These are phyloP conservation scores for Flueggea neowawraea DNA, from an alignment of 441 rosid species.

Conservation along the genomic window DNA sequence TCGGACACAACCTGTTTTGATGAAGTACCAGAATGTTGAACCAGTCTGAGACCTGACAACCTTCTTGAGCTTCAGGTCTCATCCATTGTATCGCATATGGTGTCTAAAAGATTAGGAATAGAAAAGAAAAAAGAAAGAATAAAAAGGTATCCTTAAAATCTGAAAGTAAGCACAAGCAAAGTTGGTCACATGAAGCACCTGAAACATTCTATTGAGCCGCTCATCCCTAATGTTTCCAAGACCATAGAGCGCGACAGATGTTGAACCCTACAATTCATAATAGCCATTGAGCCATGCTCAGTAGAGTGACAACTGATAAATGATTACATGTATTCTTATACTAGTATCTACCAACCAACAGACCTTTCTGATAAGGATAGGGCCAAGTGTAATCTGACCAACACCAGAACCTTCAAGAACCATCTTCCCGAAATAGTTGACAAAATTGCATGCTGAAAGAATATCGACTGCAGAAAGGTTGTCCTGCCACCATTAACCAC, in stretches of 20 bases:
- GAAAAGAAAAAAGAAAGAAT: slow-evolving; percentile 2
- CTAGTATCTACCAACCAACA: slow-evolving; percentile 18
- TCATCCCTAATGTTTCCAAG: slow-evolving; percentile 98
- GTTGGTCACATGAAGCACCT: slow-evolving; percentile 40
- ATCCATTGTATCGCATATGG: slow-evolving; percentile 99
- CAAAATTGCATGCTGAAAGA: slow-evolving; percentile 95
- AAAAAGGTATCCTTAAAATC: slow-evolving; percentile 4
- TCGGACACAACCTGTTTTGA: slow-evolving; percentile 79
- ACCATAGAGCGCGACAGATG: slow-evolving; percentile 95
- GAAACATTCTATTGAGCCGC: slow-evolving; percentile 98
- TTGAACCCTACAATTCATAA: slow-evolving; percentile 63
- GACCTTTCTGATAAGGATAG: slow-evolving; percentile 93
- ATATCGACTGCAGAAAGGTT: slow-evolving; percentile 97
- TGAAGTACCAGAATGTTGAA: slow-evolving; percentile 98
- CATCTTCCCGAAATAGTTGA: slow-evolving; percentile 98
- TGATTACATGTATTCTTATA: not conserved
- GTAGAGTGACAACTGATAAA: not conserved
- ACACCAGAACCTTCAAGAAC: slow-evolving; percentile 99
- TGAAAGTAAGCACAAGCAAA: slow-evolving; percentile 17
- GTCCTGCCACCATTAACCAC: slow-evolving; percentile 64
- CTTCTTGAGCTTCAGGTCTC: slow-evolving; percentile 98
- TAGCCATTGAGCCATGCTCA: slow-evolving; percentile 7
- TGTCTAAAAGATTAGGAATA: slow-evolving; percentile 45
- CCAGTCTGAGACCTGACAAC: slow-evolving; percentile 80
- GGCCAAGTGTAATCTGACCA: slow-evolving; percentile 88